A percentile compares a stretch with the other conserved stretches of the same genome.
phyloP scores from a whole-genome alignment of 768 basidiomycete species.

The Hemileccinum impolitum region DNA sequence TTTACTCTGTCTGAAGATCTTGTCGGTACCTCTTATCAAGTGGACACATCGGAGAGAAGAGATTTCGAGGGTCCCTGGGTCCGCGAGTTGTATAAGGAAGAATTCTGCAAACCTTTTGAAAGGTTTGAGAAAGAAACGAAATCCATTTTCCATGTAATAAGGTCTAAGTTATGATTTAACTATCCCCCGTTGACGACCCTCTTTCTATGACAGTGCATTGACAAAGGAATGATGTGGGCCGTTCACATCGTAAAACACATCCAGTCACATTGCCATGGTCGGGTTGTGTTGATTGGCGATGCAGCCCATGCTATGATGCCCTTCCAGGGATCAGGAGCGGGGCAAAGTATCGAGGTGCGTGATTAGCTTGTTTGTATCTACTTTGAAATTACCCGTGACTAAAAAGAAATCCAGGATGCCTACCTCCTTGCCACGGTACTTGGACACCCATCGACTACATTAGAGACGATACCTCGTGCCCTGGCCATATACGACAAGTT shows the following conservation, averaged over 20 bases:
- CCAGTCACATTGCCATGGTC: constrained; percentile 46
- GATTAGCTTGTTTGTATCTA: not conserved
- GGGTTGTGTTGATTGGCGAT: constrained; percentile 47
- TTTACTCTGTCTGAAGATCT: constrained; percentile 49
- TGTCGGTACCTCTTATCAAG: constrained; percentile 43
- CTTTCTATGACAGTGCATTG: constrained; percentile 43
- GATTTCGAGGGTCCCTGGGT: constrained; percentile 44
- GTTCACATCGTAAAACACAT: constrained; percentile 57
- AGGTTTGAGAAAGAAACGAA: constrained; percentile 61
- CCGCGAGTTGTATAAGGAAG: constrained; percentile 40
- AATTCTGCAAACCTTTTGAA: constrained; percentile 44
- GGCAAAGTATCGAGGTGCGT: constrained; percentile 42
- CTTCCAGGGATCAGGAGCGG: constrained; percentile 43
- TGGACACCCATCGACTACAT: constrained; percentile 36
- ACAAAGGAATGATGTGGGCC: constrained; percentile 56
- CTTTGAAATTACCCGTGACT: not conserved
- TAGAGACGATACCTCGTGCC: constrained; percentile 39
- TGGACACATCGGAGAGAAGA: constrained; percentile 11
- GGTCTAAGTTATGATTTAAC: constrained; percentile 6
- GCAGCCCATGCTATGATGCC: constrained; percentile 43
- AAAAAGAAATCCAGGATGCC: constrained; percentile 27
- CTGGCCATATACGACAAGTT: constrained; percentile 48
- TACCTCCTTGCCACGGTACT: constrained; percentile 39
- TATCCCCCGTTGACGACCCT: constrained; percentile 1
- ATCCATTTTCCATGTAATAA: constrained; percentile 47